phyloP scores from a whole-genome alignment of 805 yeast genomes.

The Wickerhamiella sergipiensis region DNA sequence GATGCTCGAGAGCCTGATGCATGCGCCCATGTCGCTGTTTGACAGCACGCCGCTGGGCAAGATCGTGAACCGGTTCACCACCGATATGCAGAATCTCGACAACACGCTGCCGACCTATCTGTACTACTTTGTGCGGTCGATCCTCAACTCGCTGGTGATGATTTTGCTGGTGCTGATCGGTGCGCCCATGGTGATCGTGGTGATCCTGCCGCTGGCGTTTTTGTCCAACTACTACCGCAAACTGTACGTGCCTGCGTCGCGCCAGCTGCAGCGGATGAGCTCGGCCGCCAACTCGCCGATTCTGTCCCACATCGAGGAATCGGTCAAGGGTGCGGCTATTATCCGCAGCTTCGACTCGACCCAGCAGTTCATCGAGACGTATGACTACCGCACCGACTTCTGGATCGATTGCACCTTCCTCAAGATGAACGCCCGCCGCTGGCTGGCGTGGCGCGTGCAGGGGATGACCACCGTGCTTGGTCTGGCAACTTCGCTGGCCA shows the following conservation, averaged over 20 bases:
- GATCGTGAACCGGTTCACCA: conserved; percentile 76
- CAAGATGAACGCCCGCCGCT: conserved; percentile 68
- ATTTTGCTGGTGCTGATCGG: conserved; percentile 46
- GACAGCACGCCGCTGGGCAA: conserved; percentile 93
- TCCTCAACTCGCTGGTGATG: conserved; percentile 41
- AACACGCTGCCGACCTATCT: conserved; percentile 48
- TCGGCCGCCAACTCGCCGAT: conserved; percentile 63
- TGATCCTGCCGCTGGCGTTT: conserved; percentile 38
- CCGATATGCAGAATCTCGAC: conserved; percentile 66
- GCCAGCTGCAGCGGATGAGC: conserved; percentile 63
- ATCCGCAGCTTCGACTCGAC: conserved; percentile 59
- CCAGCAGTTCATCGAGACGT: conserved; percentile 39
- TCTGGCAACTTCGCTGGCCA: conserved; percentile 61
- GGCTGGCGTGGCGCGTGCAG: conserved; percentile 85
- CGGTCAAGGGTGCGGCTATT: conserved; percentile 61
- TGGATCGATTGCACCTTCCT: conserved; percentile 42
- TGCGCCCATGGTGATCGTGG: conserved; percentile 54
- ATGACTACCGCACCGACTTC: conserved; percentile 17
- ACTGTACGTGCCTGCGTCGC: conserved; percentile 51
- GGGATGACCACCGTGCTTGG: conserved; percentile 71
- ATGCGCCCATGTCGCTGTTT: conserved; percentile 87
- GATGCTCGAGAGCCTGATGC: conserved; percentile 58
- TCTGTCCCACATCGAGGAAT: conserved; percentile 70
- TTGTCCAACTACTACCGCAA: conserved; percentile 56
- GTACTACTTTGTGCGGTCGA: conserved; percentile 39